Evolutionary conservation across 129 eudicot genomes (phyloP).

Genomic region (Tagetes patula): DNA sequence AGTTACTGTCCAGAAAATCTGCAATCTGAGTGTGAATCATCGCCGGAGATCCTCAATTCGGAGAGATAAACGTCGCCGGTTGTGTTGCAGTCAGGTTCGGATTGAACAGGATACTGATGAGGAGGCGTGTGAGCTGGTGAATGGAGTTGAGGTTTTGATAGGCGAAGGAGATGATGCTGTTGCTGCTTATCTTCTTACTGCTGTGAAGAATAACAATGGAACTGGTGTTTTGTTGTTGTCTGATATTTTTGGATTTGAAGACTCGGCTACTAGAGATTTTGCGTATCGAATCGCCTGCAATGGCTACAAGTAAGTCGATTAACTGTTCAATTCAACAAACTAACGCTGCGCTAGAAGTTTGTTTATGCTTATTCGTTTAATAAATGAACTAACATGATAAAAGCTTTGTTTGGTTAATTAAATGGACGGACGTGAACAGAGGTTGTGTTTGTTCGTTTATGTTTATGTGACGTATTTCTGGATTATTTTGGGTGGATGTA

Average conservation of each 20-base stretch:
- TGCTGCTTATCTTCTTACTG: constrained; percentile 58
- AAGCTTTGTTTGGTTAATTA: no score
- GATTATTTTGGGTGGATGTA: no score
- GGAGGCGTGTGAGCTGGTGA: constrained; percentile 89
- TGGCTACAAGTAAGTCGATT: constrained; percentile 77
- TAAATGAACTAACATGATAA: no score
- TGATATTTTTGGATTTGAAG: constrained; percentile 80
- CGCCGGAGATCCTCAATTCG: constrained; percentile 22
- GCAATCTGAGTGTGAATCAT: constrained; percentile 34
- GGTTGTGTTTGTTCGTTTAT: background rate
- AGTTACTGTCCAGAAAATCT: constrained; percentile 64
- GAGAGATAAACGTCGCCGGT: constrained; percentile 19
- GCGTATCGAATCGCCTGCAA: constrained; percentile 95
- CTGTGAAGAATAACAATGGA: constrained; percentile 90
- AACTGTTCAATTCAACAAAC: background rate
- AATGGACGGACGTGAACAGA: background rate
- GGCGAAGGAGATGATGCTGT: constrained; percentile 65
- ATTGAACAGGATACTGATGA: constrained; percentile 50
- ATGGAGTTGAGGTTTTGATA: constrained; percentile 66
- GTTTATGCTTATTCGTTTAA: background rate
- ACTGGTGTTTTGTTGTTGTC: constrained; percentile 80
- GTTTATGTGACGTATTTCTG: background rate
- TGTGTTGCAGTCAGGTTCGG: constrained; percentile 44
- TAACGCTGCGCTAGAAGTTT: background rate
- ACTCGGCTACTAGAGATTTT: constrained; percentile 66